Percentiles rank a stretch among this genome's conserved stretches.
Conservation (phyloP, 768 basidiomycete species). For the Agrocybe pediades region DNA sequence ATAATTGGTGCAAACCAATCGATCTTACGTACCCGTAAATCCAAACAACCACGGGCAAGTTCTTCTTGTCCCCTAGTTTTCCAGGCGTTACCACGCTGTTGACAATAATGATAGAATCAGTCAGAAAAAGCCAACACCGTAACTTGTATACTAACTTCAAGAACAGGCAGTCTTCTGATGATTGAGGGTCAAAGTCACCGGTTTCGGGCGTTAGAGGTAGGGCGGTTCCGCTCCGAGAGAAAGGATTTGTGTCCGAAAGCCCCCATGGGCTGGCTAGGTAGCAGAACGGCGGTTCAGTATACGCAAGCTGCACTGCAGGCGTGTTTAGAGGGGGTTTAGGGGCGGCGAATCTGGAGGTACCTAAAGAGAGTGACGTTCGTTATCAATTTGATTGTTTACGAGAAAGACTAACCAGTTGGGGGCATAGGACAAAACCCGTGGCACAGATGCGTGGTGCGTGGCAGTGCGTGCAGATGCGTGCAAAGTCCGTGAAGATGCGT, state of each 20-base stretch:
- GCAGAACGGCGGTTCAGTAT: slow-evolving; percentile 31
- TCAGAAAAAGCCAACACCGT: too few relatives aligned
- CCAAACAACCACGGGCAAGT: slow-evolving; percentile 43
- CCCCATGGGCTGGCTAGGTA: slow-evolving; percentile 28
- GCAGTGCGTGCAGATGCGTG: too few relatives aligned
- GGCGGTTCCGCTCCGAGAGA: slow-evolving; percentile 14
- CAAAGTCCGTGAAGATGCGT: too few relatives aligned
- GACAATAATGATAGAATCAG: not conserved
- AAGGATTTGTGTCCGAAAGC: slow-evolving; percentile 29
- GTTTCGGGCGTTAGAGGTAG: not conserved
- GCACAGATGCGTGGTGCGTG: too few relatives aligned
- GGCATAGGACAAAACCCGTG: slow-evolving; percentile 3
- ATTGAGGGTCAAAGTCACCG: not conserved
- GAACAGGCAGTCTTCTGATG: slow-evolving; percentile 43
- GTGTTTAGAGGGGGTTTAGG: slow-evolving; percentile 29
- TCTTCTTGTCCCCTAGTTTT: slow-evolving; percentile 19
- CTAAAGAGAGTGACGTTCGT: slow-evolving; percentile 12
- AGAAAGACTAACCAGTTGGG: not conserved
- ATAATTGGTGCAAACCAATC: too few relatives aligned
- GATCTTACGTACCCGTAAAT: slow-evolving; percentile 42
- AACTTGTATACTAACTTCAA: slow-evolving; percentile 30
- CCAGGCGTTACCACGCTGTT: slow-evolving; percentile 39
- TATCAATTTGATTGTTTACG: not conserved
- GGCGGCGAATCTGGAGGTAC: slow-evolving; percentile 33
- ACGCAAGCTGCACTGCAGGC: slow-evolving; percentile 31